Base-by-base conservation (phyloP, 208 protist genomes). In the Polymyxa betae region DNA sequence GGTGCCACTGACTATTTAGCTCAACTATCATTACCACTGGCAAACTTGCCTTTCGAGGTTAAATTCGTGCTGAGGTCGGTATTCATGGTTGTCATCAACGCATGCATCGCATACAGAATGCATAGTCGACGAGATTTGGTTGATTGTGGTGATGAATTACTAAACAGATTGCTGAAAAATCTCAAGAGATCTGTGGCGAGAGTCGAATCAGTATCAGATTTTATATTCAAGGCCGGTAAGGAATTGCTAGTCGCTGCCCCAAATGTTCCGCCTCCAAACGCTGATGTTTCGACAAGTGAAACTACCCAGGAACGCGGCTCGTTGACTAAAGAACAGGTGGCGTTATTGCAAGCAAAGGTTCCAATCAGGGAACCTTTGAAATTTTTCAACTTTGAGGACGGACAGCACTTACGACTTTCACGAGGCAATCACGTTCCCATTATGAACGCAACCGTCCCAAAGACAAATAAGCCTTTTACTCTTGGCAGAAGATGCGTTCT, bases 11-110 rank as follows among this genome's bases (percentile, higher is more conserved):
- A 82, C 35, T 35, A 35, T 82, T 12, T 82, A 12, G 72, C 72
- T 5, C 35, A 82, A 35, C 10, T 82, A 12, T 43, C n/a, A 5
- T 82, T 82, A 20, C n/a, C 72, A 5, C 40, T 43, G 16, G 35
- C 16, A 20, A 82, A 82, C n/a, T 82, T 82, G n/a, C 40, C 35
- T 82, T 82, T 82, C 72, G 72, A 82, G 72, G 35, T 12, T 12
- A 82, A 82, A 43, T 43, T 82, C 12, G 72, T 82, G 5, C 72
- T 82, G 72, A 35, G 72, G 40, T 45, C 35, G 16, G 12, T 82
- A 38, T 66, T 32, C 29, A 16, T 45, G 72, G n/a, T 82, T 5
- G n/a, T 82, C 16, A 82, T 35, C 72, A 82, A 82, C 40, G 72
- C 5, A 82, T 82, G 72, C n/a, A 43, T 82, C 24, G 49, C 49